Base-by-base conservation (phyloP, 1,139 yeast genomes). In the Sugiyamaella grinbergsii region DNA sequence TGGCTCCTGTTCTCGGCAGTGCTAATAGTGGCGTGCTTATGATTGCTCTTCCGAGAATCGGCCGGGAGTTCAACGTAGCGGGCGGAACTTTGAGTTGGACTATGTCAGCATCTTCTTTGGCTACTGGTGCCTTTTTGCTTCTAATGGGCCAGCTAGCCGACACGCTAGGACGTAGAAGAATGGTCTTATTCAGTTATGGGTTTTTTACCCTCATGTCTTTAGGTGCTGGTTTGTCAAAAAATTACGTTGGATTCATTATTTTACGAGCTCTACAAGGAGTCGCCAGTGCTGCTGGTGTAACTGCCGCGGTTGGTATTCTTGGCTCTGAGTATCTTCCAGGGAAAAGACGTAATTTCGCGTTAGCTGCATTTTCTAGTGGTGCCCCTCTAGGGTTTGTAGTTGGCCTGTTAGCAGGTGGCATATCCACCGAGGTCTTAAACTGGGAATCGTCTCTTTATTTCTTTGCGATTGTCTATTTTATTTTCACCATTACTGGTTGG, bases 101-200 rank as follows among this genome's bases (percentile, higher is more conserved):
- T 6, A 65, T 71, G 10, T 65, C 73, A 8, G 65, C 75, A 15
- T 70, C 73, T 28, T 65, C 67, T 41, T 61, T 75, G 18, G 76
- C 76, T 1, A 69, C 71, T 47, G 79, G 78, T 16, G 62, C 77
- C 1, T 67, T 72, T 42, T 59, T 75, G 33, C 59, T 75, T 24
- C 52, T 75, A 11, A 68, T 71, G 67, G 76, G 78, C n/a, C 73
- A 72, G 19, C 54, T 74, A 23, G 74, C 78, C 1, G 79, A 75
- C 59, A 69, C 72, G 2, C 60, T 75, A 55, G 78, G 79, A 5
- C 64, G 79, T 34, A 69, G 68, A 50, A 64, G 66, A 19, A 64
- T 74, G 13, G 60, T 75, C 13, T 42, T 73, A 4, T 51, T 61
- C 3, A 69, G 74, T 7, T 74, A 65, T 46, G 32, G 57, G 3